Evolutionary conservation across 352 stramenopile genomes (phyloP).

Genomic region (Globisporangium sylvaticum): DNA sequence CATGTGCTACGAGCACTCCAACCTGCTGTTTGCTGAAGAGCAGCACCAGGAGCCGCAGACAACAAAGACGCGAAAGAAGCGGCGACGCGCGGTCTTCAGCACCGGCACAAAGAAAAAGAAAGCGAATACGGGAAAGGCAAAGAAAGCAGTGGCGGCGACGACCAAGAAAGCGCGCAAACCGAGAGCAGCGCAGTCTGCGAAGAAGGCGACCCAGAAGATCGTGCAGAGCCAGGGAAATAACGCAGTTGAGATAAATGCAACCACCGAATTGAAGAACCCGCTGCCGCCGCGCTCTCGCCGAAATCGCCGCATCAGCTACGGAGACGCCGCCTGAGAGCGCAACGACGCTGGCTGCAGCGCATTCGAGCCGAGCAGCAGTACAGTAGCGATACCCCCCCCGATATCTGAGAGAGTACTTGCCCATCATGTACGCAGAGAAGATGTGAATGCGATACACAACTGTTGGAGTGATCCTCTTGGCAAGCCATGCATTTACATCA

Average conservation of each 20-base stretch:
- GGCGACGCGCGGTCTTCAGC: not conserved
- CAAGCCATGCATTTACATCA: too few relatives aligned
- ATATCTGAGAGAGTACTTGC: not conserved
- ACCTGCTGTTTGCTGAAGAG: not conserved
- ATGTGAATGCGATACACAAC: not conserved
- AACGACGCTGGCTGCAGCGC: not conserved
- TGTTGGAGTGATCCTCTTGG: not conserved
- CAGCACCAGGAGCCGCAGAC: not conserved
- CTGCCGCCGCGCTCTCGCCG: not conserved
- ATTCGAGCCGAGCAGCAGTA: not conserved
- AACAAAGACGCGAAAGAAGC: constrained; percentile 16
- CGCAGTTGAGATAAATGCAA: too few relatives aligned
- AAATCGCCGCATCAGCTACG: constrained; percentile 12
- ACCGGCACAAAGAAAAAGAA: constrained; percentile 2
- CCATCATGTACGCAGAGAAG: not conserved
- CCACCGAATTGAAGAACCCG: not conserved
- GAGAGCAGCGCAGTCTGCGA: not conserved
- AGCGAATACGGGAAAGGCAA: not conserved
- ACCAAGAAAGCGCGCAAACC: not conserved
- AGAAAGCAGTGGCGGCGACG: not conserved
- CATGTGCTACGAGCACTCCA: constrained; percentile 7
- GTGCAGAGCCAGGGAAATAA: too few relatives aligned
- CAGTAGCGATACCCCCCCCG: not conserved
- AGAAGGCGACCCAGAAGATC: not conserved
- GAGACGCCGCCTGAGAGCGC: not conserved